A percentile compares a stretch with the other conserved stretches of the same genome.
Conservation (phyloP, 768 basidiomycete species). For the Suillus cothurnatus region DNA sequence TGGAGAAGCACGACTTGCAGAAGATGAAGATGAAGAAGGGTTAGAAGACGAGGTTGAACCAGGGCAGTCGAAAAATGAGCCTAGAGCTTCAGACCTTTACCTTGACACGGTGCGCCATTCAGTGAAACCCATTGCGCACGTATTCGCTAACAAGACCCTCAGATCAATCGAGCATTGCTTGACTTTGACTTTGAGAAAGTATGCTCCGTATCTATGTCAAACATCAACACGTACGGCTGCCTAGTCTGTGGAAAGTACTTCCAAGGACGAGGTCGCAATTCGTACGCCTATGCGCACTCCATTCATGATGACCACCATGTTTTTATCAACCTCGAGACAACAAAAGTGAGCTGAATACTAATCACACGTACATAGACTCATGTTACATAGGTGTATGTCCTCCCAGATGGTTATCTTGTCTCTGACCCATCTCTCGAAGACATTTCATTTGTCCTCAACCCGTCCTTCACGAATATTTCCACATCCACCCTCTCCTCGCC, state of each 20-base stretch:
- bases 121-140: slow-evolving; percentile 13
- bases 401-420: slow-evolving; percentile 96
- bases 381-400: slow-evolving; percentile 79
- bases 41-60: slow-evolving; percentile 31
- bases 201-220: slow-evolving; percentile 93
- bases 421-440: slow-evolving; percentile 97
- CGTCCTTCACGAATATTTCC: slow-evolving; percentile 72
- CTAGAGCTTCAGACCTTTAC: slow-evolving; percentile 80
- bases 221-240: slow-evolving; percentile 98
- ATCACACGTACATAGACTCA: background rate
- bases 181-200: slow-evolving; percentile 99
- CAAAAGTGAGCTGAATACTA: slow-evolving; percentile 60
- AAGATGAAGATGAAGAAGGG: slow-evolving; percentile 27
- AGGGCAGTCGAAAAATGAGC: slow-evolving; percentile 26
- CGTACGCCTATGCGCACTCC: slow-evolving; percentile 95
- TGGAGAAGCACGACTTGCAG: slow-evolving; percentile 20
- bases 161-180: slow-evolving; percentile 89
- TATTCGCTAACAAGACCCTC: slow-evolving; percentile 12
- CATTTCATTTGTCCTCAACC: slow-evolving; percentile 87
- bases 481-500: slow-evolving; percentile 60
- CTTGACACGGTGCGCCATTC: slow-evolving; percentile 79
- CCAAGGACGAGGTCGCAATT: slow-evolving; percentile 91
- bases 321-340: slow-evolving; percentile 93
- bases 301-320: slow-evolving; percentile 99
- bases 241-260: slow-evolving; percentile 99